Percentiles rank a stretch among this genome's conserved stretches.
Conservation (phyloP, 2,329 filamentous ascomycete species). For the Lasiodiplodia sp. region DNA sequence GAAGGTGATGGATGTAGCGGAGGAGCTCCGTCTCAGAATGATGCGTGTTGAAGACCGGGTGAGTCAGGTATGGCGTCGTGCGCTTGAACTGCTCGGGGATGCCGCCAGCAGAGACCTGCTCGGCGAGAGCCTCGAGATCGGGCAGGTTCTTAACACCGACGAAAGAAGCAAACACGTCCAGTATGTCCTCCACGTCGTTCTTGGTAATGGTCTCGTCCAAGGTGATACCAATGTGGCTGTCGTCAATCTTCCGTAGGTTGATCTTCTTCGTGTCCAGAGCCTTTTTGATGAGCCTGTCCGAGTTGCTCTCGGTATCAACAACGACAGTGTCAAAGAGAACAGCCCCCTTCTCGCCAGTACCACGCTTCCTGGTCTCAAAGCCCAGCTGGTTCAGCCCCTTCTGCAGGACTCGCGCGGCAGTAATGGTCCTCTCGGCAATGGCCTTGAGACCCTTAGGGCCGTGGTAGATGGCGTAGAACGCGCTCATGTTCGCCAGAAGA, state of each 20-base stretch:
- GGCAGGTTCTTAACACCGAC: conserved; percentile 53
- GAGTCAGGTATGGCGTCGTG: conserved; percentile 78
- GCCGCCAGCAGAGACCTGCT: conserved; percentile 26
- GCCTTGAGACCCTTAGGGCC: conserved; percentile 82
- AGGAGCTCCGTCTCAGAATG: conserved; percentile 95
- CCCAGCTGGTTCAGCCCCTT: conserved; percentile 68
- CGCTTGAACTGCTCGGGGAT: conserved; percentile 70
- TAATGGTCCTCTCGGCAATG: conserved; percentile 80
- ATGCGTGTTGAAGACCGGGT: conserved; percentile 93
- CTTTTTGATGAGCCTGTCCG: conserved; percentile 59
- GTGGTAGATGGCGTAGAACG: conserved; percentile 94
- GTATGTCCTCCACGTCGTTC: conserved; percentile 63
- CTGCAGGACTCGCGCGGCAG: conserved; percentile 74
- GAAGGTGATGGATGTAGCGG: conserved; percentile 90
- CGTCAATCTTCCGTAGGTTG: conserved; percentile 69
- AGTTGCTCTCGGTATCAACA: conserved; percentile 61
- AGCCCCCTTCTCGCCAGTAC: conserved; percentile 62
- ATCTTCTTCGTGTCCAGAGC: conserved; percentile 61
- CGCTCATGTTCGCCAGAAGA: conserved; percentile 92
- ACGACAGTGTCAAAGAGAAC: conserved; percentile 83
- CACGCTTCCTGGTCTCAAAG: conserved; percentile 66
- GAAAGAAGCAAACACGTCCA: conserved; percentile 62
- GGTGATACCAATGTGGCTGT: conserved; percentile 73
- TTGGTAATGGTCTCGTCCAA: conserved; percentile 75
- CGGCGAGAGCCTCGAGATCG: conserved; percentile 36